These are phyloP conservation scores for Aspergillus sp. DNA, from an alignment of 2,329 filamentous ascomycete species.

Conservation along the genomic window DNA sequence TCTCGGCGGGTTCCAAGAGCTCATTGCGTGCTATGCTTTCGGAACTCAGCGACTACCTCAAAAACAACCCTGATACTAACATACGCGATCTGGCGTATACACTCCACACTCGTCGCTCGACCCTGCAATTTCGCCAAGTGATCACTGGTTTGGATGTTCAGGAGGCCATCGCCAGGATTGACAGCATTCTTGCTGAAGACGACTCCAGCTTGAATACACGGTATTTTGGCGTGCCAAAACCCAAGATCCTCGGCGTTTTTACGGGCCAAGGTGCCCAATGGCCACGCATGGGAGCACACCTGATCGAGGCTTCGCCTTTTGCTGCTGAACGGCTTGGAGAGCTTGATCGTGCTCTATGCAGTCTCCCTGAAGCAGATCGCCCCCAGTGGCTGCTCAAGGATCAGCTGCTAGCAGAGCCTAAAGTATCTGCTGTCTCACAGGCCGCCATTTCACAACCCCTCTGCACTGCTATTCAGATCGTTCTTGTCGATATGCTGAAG, in stretches of 20 bases:
- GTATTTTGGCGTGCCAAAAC: background rate
- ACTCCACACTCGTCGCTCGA: conserved; percentile 4
- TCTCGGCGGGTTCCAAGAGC: conserved; percentile 3
- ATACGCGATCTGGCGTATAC: conserved; percentile 4
- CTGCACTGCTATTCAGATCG: conserved; percentile 21
- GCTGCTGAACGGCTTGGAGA: background rate
- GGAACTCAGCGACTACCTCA: conserved; percentile 3
- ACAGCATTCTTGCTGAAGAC: background rate
- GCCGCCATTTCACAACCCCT: conserved; percentile 19
- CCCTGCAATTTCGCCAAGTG: background rate
- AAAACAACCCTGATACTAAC: conserved; percentile 3
- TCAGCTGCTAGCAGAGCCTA: conserved; percentile 2
- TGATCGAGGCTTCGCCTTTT: background rate
- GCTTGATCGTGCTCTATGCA: conserved; percentile 1
- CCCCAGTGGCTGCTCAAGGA: conserved; percentile 9
- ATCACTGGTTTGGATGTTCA: conserved; percentile 1
- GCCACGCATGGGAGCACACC: conserved; percentile 14
- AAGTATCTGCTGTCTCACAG: conserved; percentile 6
- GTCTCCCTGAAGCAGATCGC: background rate
- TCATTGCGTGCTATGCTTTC: conserved; percentile 1
- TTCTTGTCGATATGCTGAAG: conserved; percentile 17
- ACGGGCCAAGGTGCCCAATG: conserved; percentile 23
- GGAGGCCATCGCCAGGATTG: background rate
- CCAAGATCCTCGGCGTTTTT: conserved; percentile 14
- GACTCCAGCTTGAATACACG: background rate